Percentiles rank a stretch among this genome's conserved stretches.
Conservation (phyloP, 192 early-diverging fungal species). For the Globomyces pollinis-pini region DNA sequence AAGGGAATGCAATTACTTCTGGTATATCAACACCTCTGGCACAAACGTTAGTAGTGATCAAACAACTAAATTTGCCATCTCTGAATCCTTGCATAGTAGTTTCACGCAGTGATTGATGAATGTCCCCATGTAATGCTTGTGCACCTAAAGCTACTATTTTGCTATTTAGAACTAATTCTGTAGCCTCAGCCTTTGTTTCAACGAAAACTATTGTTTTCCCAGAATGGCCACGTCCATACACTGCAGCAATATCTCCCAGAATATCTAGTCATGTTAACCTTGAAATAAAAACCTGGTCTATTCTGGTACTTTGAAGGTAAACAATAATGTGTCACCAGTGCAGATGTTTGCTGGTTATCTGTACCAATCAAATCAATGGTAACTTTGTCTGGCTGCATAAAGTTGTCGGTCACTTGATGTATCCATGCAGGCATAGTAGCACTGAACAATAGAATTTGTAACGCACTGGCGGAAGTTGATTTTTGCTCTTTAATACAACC, state of each 20-base stretch:
- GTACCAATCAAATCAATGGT: slow-evolving; percentile 78
- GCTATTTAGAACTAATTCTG: slow-evolving; percentile 69
- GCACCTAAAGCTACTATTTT: slow-evolving; percentile 64
- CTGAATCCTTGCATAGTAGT: slow-evolving; percentile 76
- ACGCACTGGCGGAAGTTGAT: slow-evolving; percentile 21
- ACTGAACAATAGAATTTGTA: slow-evolving; percentile 76
- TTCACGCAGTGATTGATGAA: slow-evolving; percentile 71
- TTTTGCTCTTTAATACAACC: slow-evolving; percentile 72
- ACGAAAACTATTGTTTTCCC: slow-evolving; percentile 89
- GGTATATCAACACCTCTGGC: slow-evolving; percentile 96
- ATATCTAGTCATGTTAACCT: too few relatives aligned
- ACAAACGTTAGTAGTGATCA: slow-evolving; percentile 90
- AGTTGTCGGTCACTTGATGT: slow-evolving; percentile 43
- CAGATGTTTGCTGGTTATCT: slow-evolving; percentile 82
- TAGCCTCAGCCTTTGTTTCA: slow-evolving; percentile 87
- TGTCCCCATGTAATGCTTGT: slow-evolving; percentile 82
- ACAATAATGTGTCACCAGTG: slow-evolving; percentile 76
- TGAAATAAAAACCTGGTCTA: too few relatives aligned
- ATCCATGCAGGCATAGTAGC: slow-evolving; percentile 81
- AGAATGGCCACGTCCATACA: slow-evolving; percentile 65
- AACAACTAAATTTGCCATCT: slow-evolving; percentile 73
- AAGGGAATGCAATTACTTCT: slow-evolving; percentile 29
- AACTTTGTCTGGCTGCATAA: slow-evolving; percentile 48
- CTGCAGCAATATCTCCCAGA: slow-evolving; percentile 87
- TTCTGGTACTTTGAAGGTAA: slow-evolving; percentile 84